Percentiles rank a stretch among this genome's conserved stretches.
Evolutionary conservation across 495 filamentous ascomycete genomes (phyloP).

Genomic region (Neurospora sp.): DNA sequence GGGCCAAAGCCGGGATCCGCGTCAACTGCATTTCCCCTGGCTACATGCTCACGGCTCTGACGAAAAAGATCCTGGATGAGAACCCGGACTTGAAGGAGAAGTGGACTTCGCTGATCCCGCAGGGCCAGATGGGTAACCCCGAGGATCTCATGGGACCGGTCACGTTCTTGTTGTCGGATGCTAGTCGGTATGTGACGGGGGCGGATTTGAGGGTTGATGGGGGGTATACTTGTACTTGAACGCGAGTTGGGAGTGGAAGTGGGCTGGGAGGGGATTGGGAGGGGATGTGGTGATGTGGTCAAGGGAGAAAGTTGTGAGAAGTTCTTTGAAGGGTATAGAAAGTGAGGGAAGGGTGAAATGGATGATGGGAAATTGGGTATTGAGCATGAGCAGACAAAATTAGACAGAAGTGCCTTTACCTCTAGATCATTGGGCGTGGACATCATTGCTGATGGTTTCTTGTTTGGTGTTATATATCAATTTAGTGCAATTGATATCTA

Average conservation of each 20-base stretch:
- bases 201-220: slow-evolving; percentile 86
- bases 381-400: background rate
- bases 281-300: background rate
- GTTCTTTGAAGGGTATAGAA: background rate
- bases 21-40: slow-evolving; percentile 89
- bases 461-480: no score
- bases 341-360: background rate
- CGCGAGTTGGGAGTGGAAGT: background rate
- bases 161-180: slow-evolving; percentile 81
- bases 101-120: slow-evolving; percentile 86
- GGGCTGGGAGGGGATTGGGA: background rate
- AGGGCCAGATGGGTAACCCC: slow-evolving; percentile 85
- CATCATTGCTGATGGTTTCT: no score
- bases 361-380: background rate
- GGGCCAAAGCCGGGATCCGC: slow-evolving; percentile 73
- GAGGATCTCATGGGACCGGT: slow-evolving; percentile 92
- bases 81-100: slow-evolving; percentile 77
- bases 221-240: slow-evolving; percentile 73
- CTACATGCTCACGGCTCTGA: slow-evolving; percentile 94
- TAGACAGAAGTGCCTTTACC: no score
- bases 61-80: slow-evolving; percentile 86
- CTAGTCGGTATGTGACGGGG: slow-evolving; percentile 76
- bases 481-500: no score
- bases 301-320: no score
- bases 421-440: no score